Conservation (phyloP, 2,329 filamentous ascomycete species). For the Cercospora nicotianae region DNA sequence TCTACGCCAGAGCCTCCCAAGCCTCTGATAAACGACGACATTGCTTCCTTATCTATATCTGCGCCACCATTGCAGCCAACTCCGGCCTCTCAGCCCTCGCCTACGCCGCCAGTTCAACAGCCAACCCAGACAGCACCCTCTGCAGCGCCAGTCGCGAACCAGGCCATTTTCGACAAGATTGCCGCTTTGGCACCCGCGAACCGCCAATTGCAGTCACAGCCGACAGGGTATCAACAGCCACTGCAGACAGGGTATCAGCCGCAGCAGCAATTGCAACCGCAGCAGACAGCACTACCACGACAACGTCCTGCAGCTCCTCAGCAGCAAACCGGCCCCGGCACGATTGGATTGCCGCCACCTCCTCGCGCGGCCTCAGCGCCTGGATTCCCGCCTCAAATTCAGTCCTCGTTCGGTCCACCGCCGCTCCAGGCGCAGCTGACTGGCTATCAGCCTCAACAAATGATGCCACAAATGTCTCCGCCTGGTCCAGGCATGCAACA, state of each 20-base stretch:
- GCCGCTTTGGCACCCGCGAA: slow-evolving; percentile 36
- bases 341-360: slow-evolving; percentile 74
- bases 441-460: slow-evolving; percentile 56
- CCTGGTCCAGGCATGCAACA: slow-evolving; percentile 52
- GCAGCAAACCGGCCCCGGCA: slow-evolving; percentile 59
- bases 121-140: slow-evolving; percentile 36
- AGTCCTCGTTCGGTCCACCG: slow-evolving; percentile 68
- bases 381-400: slow-evolving; percentile 57
- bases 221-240: slow-evolving; percentile 37
- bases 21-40: slow-evolving; percentile 65
- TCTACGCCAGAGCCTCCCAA: slow-evolving; percentile 43
- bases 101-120: slow-evolving; percentile 48
- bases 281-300: slow-evolving; percentile 49
- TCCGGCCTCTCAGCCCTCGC: slow-evolving; percentile 46
- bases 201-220: slow-evolving; percentile 34
- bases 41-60: slow-evolving; percentile 67
- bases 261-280: slow-evolving; percentile 36
- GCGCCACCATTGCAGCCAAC: slow-evolving; percentile 60
- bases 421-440: slow-evolving; percentile 84
- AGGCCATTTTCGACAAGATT: slow-evolving; percentile 54
- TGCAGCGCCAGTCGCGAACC: slow-evolving; percentile 35
- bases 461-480: slow-evolving; percentile 40
- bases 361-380: slow-evolving; percentile 83
- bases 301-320: slow-evolving; percentile 69
- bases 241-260: slow-evolving; percentile 29